Percentiles rank a stretch among this genome's conserved stretches.
phyloP scores from a whole-genome alignment of 345 rosid genomes.

The Noccaea bulbosa region DNA sequence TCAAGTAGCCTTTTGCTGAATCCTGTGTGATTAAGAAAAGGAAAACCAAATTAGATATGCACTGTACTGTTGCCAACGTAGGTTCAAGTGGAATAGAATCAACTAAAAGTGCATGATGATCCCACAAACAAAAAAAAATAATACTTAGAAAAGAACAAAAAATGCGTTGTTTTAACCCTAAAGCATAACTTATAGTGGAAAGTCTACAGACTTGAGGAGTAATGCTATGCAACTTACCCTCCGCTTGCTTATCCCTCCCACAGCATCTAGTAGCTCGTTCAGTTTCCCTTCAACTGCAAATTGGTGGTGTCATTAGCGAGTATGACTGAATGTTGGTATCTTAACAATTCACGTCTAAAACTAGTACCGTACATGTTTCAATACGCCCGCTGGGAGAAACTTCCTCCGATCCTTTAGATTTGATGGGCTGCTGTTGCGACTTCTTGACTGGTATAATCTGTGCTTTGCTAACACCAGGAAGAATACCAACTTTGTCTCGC shows the following conservation, averaged over 20 bases:
- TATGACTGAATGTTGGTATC: constrained; percentile 6
- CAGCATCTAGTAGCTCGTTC: constrained; percentile 89
- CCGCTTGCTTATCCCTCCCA: constrained; percentile 90
- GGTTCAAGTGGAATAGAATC: constrained; percentile 23
- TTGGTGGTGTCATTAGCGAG: constrained; percentile 18
- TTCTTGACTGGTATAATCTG: constrained; percentile 52
- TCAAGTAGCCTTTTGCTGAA: constrained; percentile 87
- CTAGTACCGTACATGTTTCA: constrained; percentile 71
- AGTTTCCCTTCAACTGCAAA: constrained; percentile 92
- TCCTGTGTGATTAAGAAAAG: constrained; percentile 61
- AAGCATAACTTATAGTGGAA: constrained; percentile 14
- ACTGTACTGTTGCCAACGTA: constrained; percentile 14
- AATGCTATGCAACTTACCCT: constrained; percentile 62
- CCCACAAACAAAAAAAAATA: constrained; percentile 10
- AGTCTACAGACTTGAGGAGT: not conserved
- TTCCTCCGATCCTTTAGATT: constrained; percentile 64
- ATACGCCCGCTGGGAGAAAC: constrained; percentile 68
- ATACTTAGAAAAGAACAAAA: not conserved
- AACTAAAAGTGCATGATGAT: constrained; percentile 19
- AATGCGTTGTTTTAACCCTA: constrained; percentile 16
- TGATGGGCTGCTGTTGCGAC: constrained; percentile 54
- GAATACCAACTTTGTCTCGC: constrained; percentile 58
- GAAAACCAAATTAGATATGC: constrained; percentile 30
- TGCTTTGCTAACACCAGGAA: constrained; percentile 55
- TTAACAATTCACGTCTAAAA: not conserved